These are phyloP conservation scores for Rhodocollybia butyracea DNA, from an alignment of 768 basidiomycete species.

Conservation along the genomic window DNA sequence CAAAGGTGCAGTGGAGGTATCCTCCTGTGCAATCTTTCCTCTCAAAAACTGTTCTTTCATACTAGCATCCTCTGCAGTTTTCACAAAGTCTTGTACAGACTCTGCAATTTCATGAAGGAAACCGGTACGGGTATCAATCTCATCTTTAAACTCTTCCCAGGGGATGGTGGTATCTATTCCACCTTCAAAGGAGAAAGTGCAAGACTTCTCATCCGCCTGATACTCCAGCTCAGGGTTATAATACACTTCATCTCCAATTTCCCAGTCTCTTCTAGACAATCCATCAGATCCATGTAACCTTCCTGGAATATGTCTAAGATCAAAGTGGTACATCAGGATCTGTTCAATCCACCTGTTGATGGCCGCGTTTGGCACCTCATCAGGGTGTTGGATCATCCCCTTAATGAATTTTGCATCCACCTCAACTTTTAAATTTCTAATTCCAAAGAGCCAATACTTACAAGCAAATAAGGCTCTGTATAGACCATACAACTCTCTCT, in stretches of 20 bases:
- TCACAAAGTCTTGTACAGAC: neutral
- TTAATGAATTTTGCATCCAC: conserved; percentile 39
- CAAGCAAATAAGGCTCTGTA: too few species aligned
- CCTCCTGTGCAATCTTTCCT: neutral
- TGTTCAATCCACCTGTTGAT: conserved; percentile 41
- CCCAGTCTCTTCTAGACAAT: conserved; percentile 21
- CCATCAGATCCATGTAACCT: conserved; percentile 32
- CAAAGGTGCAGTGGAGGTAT: neutral
- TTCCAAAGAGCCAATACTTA: too few species aligned
- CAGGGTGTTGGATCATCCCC: conserved; percentile 38
- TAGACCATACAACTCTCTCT: too few species aligned
- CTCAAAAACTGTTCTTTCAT: neutral
- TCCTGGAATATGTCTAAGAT: conserved; percentile 35
- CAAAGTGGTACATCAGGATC: conserved; percentile 35
- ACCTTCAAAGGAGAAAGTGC: neutral
- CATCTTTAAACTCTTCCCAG: conserved; percentile 7
- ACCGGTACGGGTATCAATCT: conserved; percentile 7
- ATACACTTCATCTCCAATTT: neutral
- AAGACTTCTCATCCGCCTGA: neutral
- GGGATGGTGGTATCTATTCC: neutral
- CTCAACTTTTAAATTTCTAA: too few species aligned
- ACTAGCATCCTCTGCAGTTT: neutral
- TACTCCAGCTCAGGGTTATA: neutral
- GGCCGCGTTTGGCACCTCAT: conserved; percentile 29
- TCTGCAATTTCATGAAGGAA: neutral